phyloP scores from a whole-genome alignment of 768 basidiomycete genomes.

The Suillus decipiens region DNA sequence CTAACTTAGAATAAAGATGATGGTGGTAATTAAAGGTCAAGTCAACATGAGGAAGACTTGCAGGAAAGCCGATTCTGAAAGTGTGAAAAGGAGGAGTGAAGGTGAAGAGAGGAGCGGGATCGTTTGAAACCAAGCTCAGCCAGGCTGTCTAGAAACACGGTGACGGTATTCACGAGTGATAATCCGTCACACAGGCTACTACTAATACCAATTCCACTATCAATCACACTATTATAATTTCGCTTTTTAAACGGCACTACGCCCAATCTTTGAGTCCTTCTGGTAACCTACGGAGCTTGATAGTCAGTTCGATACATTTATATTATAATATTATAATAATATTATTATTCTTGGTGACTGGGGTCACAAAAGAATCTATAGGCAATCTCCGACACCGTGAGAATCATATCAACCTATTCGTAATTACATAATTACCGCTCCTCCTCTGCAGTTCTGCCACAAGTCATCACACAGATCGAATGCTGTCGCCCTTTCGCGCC shows the following conservation, averaged over 20 bases:
- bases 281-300: slow-evolving; percentile 11
- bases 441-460: background rate
- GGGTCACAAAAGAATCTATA: slow-evolving; percentile 10
- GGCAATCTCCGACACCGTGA: slow-evolving; percentile 14
- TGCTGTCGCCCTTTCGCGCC: slow-evolving; percentile 18
- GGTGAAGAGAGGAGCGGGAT: slow-evolving; percentile 16
- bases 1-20: slow-evolving; percentile 13
- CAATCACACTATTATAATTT: slow-evolving; percentile 1
- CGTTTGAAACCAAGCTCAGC: slow-evolving; percentile 14
- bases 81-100: slow-evolving; percentile 18
- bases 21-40: slow-evolving; percentile 13
- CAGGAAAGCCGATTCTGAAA: background rate
- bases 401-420: background rate
- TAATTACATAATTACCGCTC: background rate
- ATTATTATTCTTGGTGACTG: slow-evolving; percentile 8
- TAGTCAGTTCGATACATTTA: background rate
- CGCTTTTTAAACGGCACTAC: slow-evolving; percentile 9
- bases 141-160: background rate
- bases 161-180: slow-evolving; percentile 6
- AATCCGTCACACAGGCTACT: background rate
- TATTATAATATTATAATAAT: too few relatives aligned
- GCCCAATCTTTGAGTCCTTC: slow-evolving; percentile 8
- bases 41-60: slow-evolving; percentile 22
- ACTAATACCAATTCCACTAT: background rate
- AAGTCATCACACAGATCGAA: slow-evolving; percentile 7